Percentiles rank a stretch among this genome's conserved stretches.
These are phyloP conservation scores for Exophiala sp. DNA, from an alignment of 2,329 filamentous ascomycete genomes.

Conservation along the genomic window DNA sequence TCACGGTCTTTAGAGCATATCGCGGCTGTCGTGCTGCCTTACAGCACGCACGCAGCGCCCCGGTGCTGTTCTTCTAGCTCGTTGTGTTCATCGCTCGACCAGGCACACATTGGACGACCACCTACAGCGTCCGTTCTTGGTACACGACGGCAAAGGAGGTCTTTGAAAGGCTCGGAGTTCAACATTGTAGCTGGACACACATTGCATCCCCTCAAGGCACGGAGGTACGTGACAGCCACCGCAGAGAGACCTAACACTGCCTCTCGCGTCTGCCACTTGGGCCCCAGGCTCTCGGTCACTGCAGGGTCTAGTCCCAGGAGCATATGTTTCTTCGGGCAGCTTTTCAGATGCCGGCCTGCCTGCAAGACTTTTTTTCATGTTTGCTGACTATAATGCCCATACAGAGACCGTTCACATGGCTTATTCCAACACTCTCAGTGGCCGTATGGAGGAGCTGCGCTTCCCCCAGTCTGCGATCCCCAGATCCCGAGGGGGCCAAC, in stretches of 20 bases:
- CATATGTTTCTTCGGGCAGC: background rate
- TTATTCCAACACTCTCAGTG: constrained; percentile 57
- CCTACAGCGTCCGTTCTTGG: constrained; percentile 2
- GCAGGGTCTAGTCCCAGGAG: background rate
- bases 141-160: background rate
- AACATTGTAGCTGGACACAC: background rate
- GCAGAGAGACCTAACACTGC: background rate
- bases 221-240: background rate
- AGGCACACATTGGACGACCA: constrained; percentile 7
- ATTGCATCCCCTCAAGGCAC: background rate
- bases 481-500: constrained; percentile 70
- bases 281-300: background rate
- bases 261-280: background rate
- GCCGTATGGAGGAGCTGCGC: constrained; percentile 71
- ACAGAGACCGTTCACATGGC: constrained; percentile 49
- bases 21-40: constrained; percentile 16
- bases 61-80: constrained; percentile 13
- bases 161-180: background rate
- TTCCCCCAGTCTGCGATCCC: constrained; percentile 71
- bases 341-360: background rate
- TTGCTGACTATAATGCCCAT: constrained; percentile 6
- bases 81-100: constrained; percentile 1
- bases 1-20: constrained; percentile 24
- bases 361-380: background rate
- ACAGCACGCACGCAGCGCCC: constrained; percentile 17